Conservation (phyloP, 192 early-diverging fungal species). For the Coemansia sp. region DNA sequence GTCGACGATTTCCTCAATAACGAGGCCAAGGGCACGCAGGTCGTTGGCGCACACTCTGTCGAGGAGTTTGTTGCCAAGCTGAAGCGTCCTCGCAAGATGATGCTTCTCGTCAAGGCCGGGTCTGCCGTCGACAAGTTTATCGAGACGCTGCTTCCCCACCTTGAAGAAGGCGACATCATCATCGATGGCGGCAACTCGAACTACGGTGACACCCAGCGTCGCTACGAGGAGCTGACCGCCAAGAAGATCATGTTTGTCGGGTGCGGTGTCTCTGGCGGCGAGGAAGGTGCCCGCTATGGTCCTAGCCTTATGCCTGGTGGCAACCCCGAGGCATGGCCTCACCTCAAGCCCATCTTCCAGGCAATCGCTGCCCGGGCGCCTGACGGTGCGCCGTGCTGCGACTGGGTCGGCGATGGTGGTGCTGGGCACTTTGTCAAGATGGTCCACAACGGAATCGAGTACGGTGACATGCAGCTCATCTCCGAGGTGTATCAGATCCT, state of each 20-base stretch:
- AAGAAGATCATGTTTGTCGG: constrained; percentile 96
- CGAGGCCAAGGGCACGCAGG: constrained; percentile 96
- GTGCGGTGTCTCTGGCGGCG: constrained; percentile 97
- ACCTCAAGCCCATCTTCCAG: constrained; percentile 96
- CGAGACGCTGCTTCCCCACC: constrained; percentile 79
- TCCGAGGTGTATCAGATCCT: constrained; percentile 93
- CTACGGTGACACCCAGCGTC: constrained; percentile 93
- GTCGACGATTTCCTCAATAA: constrained; percentile 92
- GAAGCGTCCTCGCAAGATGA: constrained; percentile 95
- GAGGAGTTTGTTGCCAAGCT: constrained; percentile 93
- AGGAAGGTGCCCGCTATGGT: constrained; percentile 96
- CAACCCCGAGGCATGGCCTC: constrained; percentile 86
- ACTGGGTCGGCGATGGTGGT: constrained; percentile 97
- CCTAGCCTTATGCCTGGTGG: constrained; percentile 98
- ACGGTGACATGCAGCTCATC: constrained; percentile 99
- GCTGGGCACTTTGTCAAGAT: constrained; percentile 99
- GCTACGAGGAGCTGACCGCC: constrained; percentile 81
- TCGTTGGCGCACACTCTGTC: constrained; percentile 91
- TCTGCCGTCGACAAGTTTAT: constrained; percentile 94
- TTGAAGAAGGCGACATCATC: constrained; percentile 91
- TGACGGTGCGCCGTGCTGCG: constrained; percentile 88
- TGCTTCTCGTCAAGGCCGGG: constrained; percentile 98
- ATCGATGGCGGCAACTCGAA: constrained; percentile 99
- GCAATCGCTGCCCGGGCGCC: constrained; percentile 85
- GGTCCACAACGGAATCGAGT: constrained; percentile 99